These are phyloP conservation scores for Monilinia laxa DNA, from an alignment of 2,329 filamentous ascomycete species.

Conservation along the genomic window DNA sequence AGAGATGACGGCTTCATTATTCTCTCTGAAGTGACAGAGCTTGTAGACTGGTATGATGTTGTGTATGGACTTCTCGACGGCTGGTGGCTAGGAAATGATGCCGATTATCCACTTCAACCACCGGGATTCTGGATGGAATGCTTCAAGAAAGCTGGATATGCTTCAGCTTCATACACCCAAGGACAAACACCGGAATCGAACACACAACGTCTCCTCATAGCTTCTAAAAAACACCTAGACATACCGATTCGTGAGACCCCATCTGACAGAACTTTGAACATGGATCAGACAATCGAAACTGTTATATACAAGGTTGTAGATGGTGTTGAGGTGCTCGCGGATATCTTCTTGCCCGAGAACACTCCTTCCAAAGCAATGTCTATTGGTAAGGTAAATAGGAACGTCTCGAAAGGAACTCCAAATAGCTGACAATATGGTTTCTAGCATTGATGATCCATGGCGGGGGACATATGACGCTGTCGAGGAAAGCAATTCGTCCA, in stretches of 20 bases:
- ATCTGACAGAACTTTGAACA: neutral
- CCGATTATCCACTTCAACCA: slow-evolving; percentile 28
- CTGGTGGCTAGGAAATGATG: slow-evolving; percentile 33
- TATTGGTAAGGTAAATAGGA: neutral
- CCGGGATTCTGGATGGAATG: slow-evolving; percentile 26
- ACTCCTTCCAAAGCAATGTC: neutral
- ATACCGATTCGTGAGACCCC: neutral
- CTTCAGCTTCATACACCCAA: slow-evolving; percentile 26
- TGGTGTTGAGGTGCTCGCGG: slow-evolving; percentile 10
- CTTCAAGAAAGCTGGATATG: slow-evolving; percentile 25
- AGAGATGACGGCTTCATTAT: slow-evolving; percentile 30
- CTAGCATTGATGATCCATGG: slow-evolving; percentile 24
- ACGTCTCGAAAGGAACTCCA: too few species aligned
- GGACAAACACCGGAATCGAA: slow-evolving; percentile 28
- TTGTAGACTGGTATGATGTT: slow-evolving; percentile 34
- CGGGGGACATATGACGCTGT: slow-evolving; percentile 18
- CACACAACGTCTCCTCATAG: slow-evolving; percentile 22
- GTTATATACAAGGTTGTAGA: slow-evolving; percentile 10
- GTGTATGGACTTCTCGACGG: slow-evolving; percentile 37
- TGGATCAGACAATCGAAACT: neutral
- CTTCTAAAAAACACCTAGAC: neutral
- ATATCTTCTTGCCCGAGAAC: slow-evolving; percentile 10
- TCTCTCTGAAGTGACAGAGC: slow-evolving; percentile 33
- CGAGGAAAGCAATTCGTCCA: slow-evolving; percentile 30
- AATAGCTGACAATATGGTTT: neutral